Conservation (phyloP, 23 red algal genomes). For the Agarophyton chilense region DNA sequence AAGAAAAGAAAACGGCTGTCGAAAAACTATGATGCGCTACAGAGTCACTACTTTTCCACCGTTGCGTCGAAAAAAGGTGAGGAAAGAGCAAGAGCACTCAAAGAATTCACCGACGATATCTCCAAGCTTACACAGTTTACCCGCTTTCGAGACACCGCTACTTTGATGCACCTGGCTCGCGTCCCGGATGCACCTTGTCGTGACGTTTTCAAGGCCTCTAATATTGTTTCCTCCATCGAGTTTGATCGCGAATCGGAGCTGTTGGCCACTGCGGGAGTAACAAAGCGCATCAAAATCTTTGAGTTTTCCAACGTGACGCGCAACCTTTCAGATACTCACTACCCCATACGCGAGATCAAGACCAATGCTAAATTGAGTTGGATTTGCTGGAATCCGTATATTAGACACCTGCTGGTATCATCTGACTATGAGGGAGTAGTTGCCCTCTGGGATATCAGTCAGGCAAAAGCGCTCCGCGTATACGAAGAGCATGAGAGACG, state of each 20-base stretch:
- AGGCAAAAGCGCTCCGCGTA: constrained; percentile 42
- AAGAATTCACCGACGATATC: constrained; percentile 68
- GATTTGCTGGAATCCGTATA: constrained; percentile 93
- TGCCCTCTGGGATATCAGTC: constrained; percentile 83
- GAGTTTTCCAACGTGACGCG: constrained; percentile 71
- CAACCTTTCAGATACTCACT: constrained; percentile 76
- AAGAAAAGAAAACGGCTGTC: constrained; percentile 65
- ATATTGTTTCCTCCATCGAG: constrained; percentile 96
- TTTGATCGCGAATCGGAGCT: constrained; percentile 87
- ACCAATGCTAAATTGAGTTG: constrained; percentile 90
- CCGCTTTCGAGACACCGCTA: constrained; percentile 60
- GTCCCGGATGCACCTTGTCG: constrained; percentile 41
- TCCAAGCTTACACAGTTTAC: constrained; percentile 76
- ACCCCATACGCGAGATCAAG: constrained; percentile 90
- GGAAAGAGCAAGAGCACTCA: constrained; percentile 8
- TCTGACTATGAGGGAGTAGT: constrained; percentile 98
- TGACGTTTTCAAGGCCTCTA: constrained; percentile 79
- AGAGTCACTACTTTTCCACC: constrained; percentile 68
- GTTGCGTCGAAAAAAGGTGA: constrained; percentile 26
- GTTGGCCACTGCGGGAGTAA: constrained; percentile 93
- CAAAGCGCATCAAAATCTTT: constrained; percentile 96
- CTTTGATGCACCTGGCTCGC: constrained; percentile 69
- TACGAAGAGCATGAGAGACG: constrained; percentile 96
- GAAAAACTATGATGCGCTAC: constrained; percentile 53
- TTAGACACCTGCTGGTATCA: constrained; percentile 79